phyloP scores from a whole-genome alignment of 2,329 filamentous ascomycete species.

The Monilinia aucupariae region DNA sequence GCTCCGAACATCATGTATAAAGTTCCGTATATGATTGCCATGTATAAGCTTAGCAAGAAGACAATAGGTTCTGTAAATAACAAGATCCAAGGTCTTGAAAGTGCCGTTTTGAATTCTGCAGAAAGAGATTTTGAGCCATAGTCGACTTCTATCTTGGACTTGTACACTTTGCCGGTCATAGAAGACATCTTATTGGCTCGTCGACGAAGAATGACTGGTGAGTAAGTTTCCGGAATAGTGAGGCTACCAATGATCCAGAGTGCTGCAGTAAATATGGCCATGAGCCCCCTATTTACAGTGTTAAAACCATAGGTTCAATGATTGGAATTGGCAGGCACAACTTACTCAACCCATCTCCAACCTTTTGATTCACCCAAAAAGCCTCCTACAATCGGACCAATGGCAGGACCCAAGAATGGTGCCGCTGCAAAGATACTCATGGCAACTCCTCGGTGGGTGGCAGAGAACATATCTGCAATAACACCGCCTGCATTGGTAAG shows the following conservation, averaged over 20 bases:
- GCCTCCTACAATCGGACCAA: constrained; percentile 62
- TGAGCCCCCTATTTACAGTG: constrained; percentile 41
- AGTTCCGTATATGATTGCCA: constrained; percentile 44
- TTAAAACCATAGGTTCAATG: background rate
- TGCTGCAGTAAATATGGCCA: constrained; percentile 61
- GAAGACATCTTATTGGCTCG: constrained; percentile 60
- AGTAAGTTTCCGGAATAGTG: constrained; percentile 54
- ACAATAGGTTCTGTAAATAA: constrained; percentile 82
- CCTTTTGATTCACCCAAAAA: constrained; percentile 57
- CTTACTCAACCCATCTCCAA: constrained; percentile 68
- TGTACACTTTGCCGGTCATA: constrained; percentile 51
- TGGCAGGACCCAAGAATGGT: constrained; percentile 59
- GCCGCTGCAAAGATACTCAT: constrained; percentile 58
- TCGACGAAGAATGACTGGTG: constrained; percentile 62
- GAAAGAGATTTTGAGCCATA: constrained; percentile 53
- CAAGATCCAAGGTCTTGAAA: constrained; percentile 79
- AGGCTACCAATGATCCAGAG: constrained; percentile 51
- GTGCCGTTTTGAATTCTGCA: constrained; percentile 68
- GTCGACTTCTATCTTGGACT: constrained; percentile 65
- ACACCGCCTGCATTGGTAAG: constrained; percentile 58
- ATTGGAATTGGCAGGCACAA: background rate
- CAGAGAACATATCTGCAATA: constrained; percentile 55
- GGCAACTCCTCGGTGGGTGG: constrained; percentile 48
- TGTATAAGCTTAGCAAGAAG: constrained; percentile 70
- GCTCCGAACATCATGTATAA: constrained; percentile 54